phyloP scores from a whole-genome alignment of 2,329 filamentous ascomycete genomes.

The Periconia digitata region DNA sequence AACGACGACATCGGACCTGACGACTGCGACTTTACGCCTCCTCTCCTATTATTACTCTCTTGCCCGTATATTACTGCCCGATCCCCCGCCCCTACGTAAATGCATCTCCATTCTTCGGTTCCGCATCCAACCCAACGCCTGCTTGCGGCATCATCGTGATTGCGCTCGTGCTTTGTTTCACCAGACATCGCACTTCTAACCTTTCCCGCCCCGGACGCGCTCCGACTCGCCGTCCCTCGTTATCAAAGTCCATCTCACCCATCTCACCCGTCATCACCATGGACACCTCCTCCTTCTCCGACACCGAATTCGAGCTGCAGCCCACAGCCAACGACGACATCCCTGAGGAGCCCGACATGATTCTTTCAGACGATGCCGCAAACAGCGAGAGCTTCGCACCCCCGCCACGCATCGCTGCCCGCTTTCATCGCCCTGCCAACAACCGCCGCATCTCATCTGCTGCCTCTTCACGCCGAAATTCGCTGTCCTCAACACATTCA shows the following conservation, averaged over 20 bases:
- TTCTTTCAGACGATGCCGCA: slow-evolving; percentile 43
- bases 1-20: neutral
- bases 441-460: slow-evolving; percentile 73
- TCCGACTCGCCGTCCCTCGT: too few species aligned
- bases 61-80: neutral
- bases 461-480: slow-evolving; percentile 77
- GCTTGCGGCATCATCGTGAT: slow-evolving; percentile 23
- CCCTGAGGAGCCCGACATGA: slow-evolving; percentile 45
- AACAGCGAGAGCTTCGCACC: slow-evolving; percentile 58
- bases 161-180: slow-evolving; percentile 38
- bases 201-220: slow-evolving; percentile 4
- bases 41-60: neutral
- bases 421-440: slow-evolving; percentile 69
- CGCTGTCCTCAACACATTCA: slow-evolving; percentile 74
- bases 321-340: slow-evolving; percentile 42
- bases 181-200: slow-evolving; percentile 13
- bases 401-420: slow-evolving; percentile 75
- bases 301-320: slow-evolving; percentile 36
- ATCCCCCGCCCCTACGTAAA: neutral
- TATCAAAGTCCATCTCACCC: neutral
- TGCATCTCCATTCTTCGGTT: slow-evolving; percentile 18
- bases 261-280: slow-evolving; percentile 7
- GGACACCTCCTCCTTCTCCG: slow-evolving; percentile 34
- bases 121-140: slow-evolving; percentile 19
- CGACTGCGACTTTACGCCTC: too few species aligned